Base-by-base conservation (phyloP, 176 grass and related monocot species). In the Hsuehochloa calcarea region DNA sequence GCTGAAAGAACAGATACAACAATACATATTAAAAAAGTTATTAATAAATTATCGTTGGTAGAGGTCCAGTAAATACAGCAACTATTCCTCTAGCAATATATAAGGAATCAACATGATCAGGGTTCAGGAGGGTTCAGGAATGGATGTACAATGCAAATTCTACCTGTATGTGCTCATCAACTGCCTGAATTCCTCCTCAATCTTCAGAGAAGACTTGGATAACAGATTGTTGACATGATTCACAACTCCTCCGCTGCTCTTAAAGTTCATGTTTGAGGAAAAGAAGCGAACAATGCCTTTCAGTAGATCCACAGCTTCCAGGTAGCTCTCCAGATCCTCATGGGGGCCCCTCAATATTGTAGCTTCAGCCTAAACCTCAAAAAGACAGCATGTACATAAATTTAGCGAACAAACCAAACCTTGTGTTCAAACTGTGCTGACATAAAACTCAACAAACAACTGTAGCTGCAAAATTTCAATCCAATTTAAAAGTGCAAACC, bases 111-210 rank as follows among this genome's bases (percentile, higher is more conserved):
- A 37, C 50, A 68, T 67, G 68, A 74, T 44, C 12, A 44, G 1
- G 47, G 51, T 62, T 87, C n/a, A n/a, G n/a, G n/a, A n/a, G n/a
- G n/a, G n/a, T n/a, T n/a, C 67, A 67, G 39, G 39, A 85, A 45
- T 27, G 43, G 29, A n/a, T 47, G 27, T 15, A 56, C 14, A 71
- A n/a, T 68, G 70, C 1, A 88, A 67, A 35, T 72, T 75, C 10
- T 73, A 97, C 94, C 93, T 95, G 89, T 90, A 87, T 75, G 44
- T 83, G 71, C 8, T 52, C 82, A 95, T 85, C 75, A 98, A 68
- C 55, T 95, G 76, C 54, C 16, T 91, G 72, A 98, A 98, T 82
- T 95, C 89, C 71, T 88, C 91, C 55, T 95, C 95, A 26, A 95
- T 84, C 89, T 83, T 95, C 17, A 75, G 54, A 38, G 80, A 44